Conservation (phyloP, 116 monocot genomes). For the Dioscorea cayenensis region DNA sequence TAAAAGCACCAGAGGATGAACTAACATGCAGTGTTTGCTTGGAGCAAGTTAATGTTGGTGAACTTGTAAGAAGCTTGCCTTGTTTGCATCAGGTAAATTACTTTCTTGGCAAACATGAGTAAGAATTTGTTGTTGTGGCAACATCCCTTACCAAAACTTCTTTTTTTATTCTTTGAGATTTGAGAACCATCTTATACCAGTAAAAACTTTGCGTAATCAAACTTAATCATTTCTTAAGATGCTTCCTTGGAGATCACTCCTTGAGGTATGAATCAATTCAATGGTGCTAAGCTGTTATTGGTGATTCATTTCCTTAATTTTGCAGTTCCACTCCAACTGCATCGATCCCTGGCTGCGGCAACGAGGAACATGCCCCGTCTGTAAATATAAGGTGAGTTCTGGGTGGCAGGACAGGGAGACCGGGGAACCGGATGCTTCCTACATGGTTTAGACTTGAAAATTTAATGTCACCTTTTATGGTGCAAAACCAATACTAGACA, state of each 20-base stretch:
- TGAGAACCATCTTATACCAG: too few species aligned
- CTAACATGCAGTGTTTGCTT: conserved; percentile 92
- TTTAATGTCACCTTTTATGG: too few species aligned
- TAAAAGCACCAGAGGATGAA: conserved; percentile 58
- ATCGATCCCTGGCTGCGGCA: conserved; percentile 98
- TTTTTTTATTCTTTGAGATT: too few species aligned
- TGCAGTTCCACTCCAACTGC: conserved; percentile 80
- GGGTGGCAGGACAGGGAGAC: conserved; percentile 29
- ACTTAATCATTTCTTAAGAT: too few species aligned
- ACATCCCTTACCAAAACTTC: too few species aligned
- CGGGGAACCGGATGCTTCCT: conserved; percentile 42
- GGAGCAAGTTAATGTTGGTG: conserved; percentile 86
- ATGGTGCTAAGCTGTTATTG: too few species aligned
- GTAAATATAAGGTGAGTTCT: conserved; percentile 64
- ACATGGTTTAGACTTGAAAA: conserved; percentile 24
- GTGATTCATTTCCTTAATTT: neutral
- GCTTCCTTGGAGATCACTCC: too few species aligned
- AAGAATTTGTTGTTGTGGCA: too few species aligned
- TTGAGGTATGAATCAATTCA: too few species aligned
- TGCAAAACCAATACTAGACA: too few species aligned
- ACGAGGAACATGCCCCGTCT: conserved; percentile 92
- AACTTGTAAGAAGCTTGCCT: conserved; percentile 80
- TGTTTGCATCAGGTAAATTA: conserved; percentile 84
- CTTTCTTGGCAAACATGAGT: neutral
- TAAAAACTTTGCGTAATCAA: too few species aligned